Evolutionary conservation across 768 basidiomycete species (phyloP).

Genomic region (Austroboletus eburneus): DNA sequence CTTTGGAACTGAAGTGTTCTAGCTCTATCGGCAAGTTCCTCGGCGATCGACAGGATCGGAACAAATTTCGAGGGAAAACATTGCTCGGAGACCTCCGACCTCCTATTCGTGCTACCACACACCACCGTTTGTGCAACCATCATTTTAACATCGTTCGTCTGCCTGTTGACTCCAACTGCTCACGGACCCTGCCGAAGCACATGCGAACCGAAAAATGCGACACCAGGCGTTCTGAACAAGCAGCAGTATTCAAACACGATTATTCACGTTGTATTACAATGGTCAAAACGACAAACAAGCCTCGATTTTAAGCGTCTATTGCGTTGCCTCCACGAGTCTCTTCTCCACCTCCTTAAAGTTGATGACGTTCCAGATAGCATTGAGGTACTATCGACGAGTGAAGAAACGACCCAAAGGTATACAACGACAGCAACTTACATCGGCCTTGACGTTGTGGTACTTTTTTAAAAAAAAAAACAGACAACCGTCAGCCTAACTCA

Average conservation of each 20-base stretch:
- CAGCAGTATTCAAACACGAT: constrained; percentile 1
- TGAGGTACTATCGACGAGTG: constrained; percentile 65
- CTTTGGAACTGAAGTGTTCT: too few species aligned
- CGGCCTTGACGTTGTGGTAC: constrained; percentile 91
- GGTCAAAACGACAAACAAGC: not conserved
- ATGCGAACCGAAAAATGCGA: too few species aligned
- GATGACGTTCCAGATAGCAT: constrained; percentile 93
- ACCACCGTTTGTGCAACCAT: too few species aligned
- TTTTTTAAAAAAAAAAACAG: constrained; percentile 35
- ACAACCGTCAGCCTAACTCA: constrained; percentile 10
- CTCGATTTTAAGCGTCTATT: constrained; percentile 14
- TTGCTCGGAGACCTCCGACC: not conserved
- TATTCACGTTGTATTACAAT: constrained; percentile 5
- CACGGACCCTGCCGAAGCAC: too few species aligned
- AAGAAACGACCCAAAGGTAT: not conserved
- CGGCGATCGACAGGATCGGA: too few species aligned
- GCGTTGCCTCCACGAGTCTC: constrained; percentile 38
- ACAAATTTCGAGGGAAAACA: not conserved
- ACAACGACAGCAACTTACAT: constrained; percentile 53
- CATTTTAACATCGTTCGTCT: too few species aligned
- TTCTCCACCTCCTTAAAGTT: constrained; percentile 92
- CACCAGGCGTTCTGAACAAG: not conserved
- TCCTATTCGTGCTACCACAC: too few species aligned
- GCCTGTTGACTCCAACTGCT: too few species aligned
- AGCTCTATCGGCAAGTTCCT: too few species aligned